Base-by-base conservation (phyloP, 371 early-diverging fungal species). In the Sanchytrium tribonematis region DNA sequence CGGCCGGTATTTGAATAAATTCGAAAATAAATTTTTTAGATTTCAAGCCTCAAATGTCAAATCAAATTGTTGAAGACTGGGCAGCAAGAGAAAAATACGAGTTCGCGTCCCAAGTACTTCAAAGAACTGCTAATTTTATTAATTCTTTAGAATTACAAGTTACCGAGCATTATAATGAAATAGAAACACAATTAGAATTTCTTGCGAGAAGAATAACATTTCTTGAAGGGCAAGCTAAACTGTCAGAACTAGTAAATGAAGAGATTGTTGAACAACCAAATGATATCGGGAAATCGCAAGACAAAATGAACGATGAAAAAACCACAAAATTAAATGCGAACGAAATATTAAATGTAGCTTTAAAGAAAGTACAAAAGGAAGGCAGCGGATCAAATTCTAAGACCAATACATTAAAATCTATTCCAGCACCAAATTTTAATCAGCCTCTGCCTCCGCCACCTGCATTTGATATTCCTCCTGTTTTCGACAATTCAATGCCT, bases 51-150 rank as follows among this genome's bases (percentile, higher is more conserved):
- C 48, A 48, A 48, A 48, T 48, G 48, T 48, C 48, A 12, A 48
- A 48, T 48, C 48, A 48, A 48, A 48, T 48, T 48, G 48, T 48
- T 48, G 48, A 48, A 5, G 48, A 48, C 48, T 48, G 48, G 48
- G 48, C 48, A 22, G 22, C 22, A 5, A 5, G 48, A 22, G 48
- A 48, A 48, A 48, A 48, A 48, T 48, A 48, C 22, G 48, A 48
- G 48, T 48, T 48, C 48, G 48, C 48, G 22, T 48, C 48, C 5
- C 48, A 48, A 22, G 48, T 48, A 12, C 48, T 48, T 22, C 48
- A 48, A 48, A 48, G 48, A 48, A 48, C 48, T 48, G 48, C 48
- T 12, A 48, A 48, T 22, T 48, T 48, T 48, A 48, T 48, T 22
- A 48, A 48, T 22, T 48, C 48, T 5, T 22, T 48, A 48, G 48